These are phyloP conservation scores for Alternaria ethzedia DNA, from an alignment of 2,329 filamentous ascomycete species.

Conservation along the genomic window DNA sequence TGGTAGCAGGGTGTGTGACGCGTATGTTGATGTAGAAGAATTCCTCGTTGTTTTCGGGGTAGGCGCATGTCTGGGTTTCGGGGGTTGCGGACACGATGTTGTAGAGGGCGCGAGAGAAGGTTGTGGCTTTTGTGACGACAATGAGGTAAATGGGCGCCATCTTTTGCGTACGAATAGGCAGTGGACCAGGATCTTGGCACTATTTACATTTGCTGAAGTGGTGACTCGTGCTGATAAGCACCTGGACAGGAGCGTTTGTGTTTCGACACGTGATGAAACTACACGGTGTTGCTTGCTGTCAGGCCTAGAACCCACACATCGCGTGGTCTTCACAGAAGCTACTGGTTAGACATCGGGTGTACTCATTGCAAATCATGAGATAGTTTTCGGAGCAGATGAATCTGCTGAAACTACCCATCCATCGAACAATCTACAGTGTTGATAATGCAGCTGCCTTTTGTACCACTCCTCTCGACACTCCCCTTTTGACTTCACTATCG, in stretches of 20 bases:
- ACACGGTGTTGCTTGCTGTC: neutral
- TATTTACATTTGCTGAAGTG: neutral
- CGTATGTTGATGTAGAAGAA: neutral
- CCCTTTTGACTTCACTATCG: constrained; percentile 15
- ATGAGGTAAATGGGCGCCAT: neutral
- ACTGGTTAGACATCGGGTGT: neutral
- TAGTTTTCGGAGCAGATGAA: neutral
- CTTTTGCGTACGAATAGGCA: neutral
- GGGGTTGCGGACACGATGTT: neutral
- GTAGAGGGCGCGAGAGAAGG: neutral
- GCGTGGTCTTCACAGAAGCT: neutral
- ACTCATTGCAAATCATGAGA: neutral
- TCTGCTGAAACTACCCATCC: neutral
- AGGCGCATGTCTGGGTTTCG: neutral
- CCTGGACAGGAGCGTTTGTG: neutral
- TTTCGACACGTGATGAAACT: neutral
- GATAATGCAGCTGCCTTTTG: neutral
- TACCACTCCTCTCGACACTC: neutral
- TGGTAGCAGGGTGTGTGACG: neutral
- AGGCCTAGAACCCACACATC: neutral
- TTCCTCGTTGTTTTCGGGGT: neutral
- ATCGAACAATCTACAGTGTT: neutral
- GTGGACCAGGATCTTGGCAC: neutral
- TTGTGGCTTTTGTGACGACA: neutral
- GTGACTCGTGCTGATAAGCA: neutral